Base-by-base conservation (phyloP, 257 asterid genomes). In the Mitragyna speciosa region DNA sequence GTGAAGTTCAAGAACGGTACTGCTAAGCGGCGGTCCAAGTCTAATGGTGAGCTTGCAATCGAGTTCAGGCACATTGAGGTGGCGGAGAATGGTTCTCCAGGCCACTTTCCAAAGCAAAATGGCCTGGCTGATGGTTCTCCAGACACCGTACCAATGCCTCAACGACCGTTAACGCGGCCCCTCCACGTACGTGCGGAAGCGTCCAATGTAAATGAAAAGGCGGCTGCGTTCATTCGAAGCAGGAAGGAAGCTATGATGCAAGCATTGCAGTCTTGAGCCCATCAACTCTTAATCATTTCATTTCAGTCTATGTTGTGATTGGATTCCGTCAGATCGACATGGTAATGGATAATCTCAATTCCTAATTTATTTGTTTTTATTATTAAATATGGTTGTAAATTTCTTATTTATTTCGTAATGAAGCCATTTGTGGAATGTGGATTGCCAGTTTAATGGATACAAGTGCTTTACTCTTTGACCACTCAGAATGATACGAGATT, bases 171-270 rank as follows among this genome's bases (percentile, higher is more conserved):
- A 20, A 66, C 39, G 39, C 39, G 89, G 72, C 89, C 87, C 43
- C 83, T 81, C 58, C 73, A 73, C 49, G 31, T 31, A 36, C 72
- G 79, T 17, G 88, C 82, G 83, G 77, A 72, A 0, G 39, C 39
- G 39, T 74, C 97, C 2, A 84, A 88, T 76, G 89, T 93, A 39
- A 84, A 91, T 31, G 83, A 86, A 33, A 88, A 81, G 83, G 86
- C 97, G 2, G 94, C 88, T 47, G 87, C 77, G 10, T 93, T 85
- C 72, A 89, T 93, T n/a, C 48, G 81, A 16, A 90, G 84, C 59
- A 89, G 75, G 89, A 88, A 75, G 88, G 89, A 84, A 76, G 89
- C 87, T 9, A 82, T 91, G 89, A 61, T 4, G 58, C 69, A 83
- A 83, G 65, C 82, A 66, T 71, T 73, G 52, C 77, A 72, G 74